These are phyloP conservation scores for Asterophora parasitica DNA, from an alignment of 768 basidiomycete species.

Conservation along the genomic window DNA sequence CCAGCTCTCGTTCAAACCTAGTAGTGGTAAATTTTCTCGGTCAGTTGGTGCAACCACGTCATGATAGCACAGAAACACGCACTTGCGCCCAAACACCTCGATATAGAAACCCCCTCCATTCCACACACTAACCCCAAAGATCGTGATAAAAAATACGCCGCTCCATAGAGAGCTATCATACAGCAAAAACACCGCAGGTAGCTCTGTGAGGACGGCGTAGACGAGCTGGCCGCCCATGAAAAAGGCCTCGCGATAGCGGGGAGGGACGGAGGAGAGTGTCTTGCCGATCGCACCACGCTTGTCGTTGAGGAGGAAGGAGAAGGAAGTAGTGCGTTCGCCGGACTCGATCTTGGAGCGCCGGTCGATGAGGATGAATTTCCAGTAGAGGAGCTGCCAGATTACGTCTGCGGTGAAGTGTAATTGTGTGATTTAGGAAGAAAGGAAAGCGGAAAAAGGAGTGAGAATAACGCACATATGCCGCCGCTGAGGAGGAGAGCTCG, in stretches of 20 bases:
- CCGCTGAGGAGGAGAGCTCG: constrained; percentile 75
- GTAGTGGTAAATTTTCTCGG: constrained; percentile 6
- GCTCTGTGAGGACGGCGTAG: constrained; percentile 81
- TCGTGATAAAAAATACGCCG: constrained; percentile 66
- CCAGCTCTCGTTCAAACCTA: constrained; percentile 91
- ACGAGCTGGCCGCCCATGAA: constrained; percentile 90
- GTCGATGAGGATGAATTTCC: constrained; percentile 92
- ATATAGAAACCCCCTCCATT: constrained; percentile 96
- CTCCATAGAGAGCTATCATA: constrained; percentile 81
- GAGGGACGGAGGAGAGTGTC: constrained; percentile 53
- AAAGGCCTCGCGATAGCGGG: constrained; percentile 55
- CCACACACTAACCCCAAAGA: constrained; percentile 89
- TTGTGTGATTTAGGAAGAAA: constrained; percentile 13
- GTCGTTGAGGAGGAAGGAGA: constrained; percentile 84
- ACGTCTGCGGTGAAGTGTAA: constrained; percentile 49
- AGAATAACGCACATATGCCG: constrained; percentile 65
- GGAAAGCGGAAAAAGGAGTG: not conserved
- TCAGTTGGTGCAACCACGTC: not conserved
- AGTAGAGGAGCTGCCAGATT: constrained; percentile 91
- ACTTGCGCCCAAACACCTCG: constrained; percentile 97
- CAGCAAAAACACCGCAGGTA: constrained; percentile 78
- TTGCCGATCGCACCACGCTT: constrained; percentile 83
- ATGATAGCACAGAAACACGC: constrained; percentile 26
- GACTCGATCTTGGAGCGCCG: constrained; percentile 87
- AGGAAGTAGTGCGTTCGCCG: constrained; percentile 86